Evolutionary conservation across 192 early-diverging fungal genomes (phyloP), one percentile per base, ranked within the genome.

Genomic region (Coemansia sp.): DNA sequence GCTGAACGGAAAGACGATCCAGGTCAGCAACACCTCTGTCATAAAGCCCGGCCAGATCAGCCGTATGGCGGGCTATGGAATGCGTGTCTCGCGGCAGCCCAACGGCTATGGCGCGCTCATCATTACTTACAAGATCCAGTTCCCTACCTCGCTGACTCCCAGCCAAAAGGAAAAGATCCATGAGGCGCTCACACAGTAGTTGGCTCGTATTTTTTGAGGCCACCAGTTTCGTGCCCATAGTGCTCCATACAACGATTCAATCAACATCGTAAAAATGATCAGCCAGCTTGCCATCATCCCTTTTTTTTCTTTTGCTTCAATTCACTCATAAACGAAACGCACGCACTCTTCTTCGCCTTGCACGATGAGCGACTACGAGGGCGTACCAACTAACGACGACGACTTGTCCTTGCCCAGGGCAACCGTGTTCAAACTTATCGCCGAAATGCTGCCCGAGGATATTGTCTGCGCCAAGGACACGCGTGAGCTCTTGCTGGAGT

Each of bases 391-490:
- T 6, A 77, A 70, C 62, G 91, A 95, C 33, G 93, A 96, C 65
- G 95, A 96, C n/a, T 69, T 95, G 77, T 93, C 94, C 23, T 80
- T 96, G 50, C 94, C 94, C 11, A 90, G 95, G 88, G 94, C 95
- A 9, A 97, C 95, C 20, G 93, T 98, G 21, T 87, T 90, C 64
- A 97, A 98, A 73, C 85, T 99, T 39, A 96, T 99, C 63, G 91
- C 92, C 28, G 97, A 99, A 81, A 91, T 94, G 90, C 85, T 99
- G 84, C 95, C 95, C 4, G 71, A 84, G 18, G 95, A 98, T 72
- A 86, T 98, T 58, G 74, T 84, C 9, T 94, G 93, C 63, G 89
- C 97, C n/a, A 97, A 96, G 76, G 97, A 99, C 57, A 93, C 97
- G 7, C 86, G 93, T 24, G 97, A 99, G 70, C 77, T 99, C 35